Percentiles rank a stretch among this genome's conserved stretches.
phyloP scores from a whole-genome alignment of 768 basidiomycete genomes.

The Naganishia friedmannii region DNA sequence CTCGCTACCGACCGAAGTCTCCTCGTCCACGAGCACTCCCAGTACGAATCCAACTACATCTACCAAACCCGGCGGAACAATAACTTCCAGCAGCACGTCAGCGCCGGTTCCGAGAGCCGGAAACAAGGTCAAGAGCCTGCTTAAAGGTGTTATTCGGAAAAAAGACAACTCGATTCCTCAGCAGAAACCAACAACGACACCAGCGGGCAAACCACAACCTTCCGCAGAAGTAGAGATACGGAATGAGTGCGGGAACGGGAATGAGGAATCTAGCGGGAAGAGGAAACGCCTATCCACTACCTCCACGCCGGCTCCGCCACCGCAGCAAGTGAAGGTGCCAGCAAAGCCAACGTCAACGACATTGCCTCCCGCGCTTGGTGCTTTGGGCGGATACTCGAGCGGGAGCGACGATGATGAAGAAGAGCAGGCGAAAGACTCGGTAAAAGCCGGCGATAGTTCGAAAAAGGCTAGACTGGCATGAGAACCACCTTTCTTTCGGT shows the following conservation, averaged over 20 bases:
- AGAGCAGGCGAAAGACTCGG: background rate
- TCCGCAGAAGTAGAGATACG: background rate
- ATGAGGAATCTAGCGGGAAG: background rate
- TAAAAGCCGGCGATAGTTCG: background rate
- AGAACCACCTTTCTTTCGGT: too few species aligned
- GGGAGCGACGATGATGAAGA: constrained; percentile 10
- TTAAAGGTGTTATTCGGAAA: constrained; percentile 52
- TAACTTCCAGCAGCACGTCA: constrained; percentile 23
- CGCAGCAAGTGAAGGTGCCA: background rate
- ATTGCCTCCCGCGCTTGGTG: constrained; percentile 8
- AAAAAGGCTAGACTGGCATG: background rate
- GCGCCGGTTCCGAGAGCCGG: constrained; percentile 30
- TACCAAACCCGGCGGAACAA: constrained; percentile 15
- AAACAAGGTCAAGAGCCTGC: constrained; percentile 45
- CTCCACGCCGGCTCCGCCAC: background rate
- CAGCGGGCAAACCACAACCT: background rate
- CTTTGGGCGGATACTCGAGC: constrained; percentile 1
- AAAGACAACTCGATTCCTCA: constrained; percentile 31
- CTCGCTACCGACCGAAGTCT: constrained; percentile 22
- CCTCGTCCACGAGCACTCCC: constrained; percentile 30
- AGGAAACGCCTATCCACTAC: constrained; percentile 3
- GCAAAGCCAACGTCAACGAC: background rate
- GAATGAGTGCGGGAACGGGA: background rate
- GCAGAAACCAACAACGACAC: background rate
- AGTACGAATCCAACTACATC: too few species aligned